Base-by-base conservation (phyloP, 805 yeast genomes). In the Kurtzmaniella fragi region DNA sequence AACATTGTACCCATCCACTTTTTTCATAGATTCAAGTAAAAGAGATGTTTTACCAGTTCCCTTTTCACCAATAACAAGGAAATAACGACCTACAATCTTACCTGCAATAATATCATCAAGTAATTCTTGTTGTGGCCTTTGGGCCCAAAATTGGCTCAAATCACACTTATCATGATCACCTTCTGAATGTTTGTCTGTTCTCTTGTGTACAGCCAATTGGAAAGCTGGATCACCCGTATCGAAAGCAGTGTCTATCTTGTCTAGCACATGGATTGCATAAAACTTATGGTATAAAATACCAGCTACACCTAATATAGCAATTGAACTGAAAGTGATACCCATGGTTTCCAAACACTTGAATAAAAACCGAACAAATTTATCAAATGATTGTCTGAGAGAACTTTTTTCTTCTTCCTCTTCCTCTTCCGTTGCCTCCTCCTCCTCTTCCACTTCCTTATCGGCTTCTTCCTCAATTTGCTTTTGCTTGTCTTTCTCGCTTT, bases 11-110 rank as follows among this genome's bases (percentile, higher is more conserved):
- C 90, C 87, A 29, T 71, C 63, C 2, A 76, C 77, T 46, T 80
- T 75, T 42, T 78, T 73, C 68, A 86, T 76, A 2, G 88, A 74
- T 46, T 85, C 88, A 49, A 83, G 59, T 12, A 86, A 69, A 66
- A 87, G 71, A 1, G 91, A 80, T 1, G 89, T 80, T 54, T 85
- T 85, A 2, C 95, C 95, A 0, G 93, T 85, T 1, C 95, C 95
- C 54, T 86, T 85, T 55, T 85, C 95, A 25, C 95, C 95, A 31
- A 86, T 74, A 9, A 86, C 53, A 35, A 86, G 61, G 52, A 77
- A 82, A 59, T 85, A 86, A 13, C 91, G 57, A 0, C 95, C 95
- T 5, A 59, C 60, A 2, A 75, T 62, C n/a, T 70, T 59, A 1
- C 95, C 95, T 7, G 71, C 54, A 3, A 86, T 70, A 23, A 85